These are phyloP conservation scores for Flaveria sonorensis DNA, from an alignment of 129 eudicot species.

Conservation along the genomic window DNA sequence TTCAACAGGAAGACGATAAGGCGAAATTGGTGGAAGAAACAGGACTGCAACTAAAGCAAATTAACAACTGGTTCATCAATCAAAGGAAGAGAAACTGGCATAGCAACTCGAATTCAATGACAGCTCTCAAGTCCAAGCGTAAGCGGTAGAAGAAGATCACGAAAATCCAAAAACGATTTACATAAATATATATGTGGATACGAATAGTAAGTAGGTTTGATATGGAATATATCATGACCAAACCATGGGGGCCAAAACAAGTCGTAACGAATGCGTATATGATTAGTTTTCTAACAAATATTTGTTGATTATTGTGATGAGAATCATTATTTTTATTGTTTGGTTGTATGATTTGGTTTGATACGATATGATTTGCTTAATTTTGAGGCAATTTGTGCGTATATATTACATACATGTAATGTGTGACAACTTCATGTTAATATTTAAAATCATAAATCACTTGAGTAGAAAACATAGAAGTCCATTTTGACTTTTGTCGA, in stretches of 20 bases:
- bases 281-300: conserved; percentile 40
- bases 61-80: conserved; percentile 95
- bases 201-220: conserved; percentile 27
- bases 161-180: background rate
- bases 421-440: no score
- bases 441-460: no score
- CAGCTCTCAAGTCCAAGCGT: conserved; percentile 86
- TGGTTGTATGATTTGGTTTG: background rate
- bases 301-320: background rate
- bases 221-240: conserved; percentile 27
- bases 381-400: no score
- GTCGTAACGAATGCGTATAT: conserved; percentile 38
- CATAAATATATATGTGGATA: conserved; percentile 26
- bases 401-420: no score
- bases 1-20: conserved; percentile 82
- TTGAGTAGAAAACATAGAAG: no score
- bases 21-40: conserved; percentile 94
- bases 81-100: conserved; percentile 99
- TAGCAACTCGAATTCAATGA: conserved; percentile 71
- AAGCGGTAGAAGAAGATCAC: conserved; percentile 41
- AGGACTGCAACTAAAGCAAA: conserved; percentile 93
- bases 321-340: background rate
- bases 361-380: background rate
- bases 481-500: background rate
- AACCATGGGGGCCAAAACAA: conserved; percentile 19